Base-by-base conservation (phyloP, 805 yeast genomes). In the Candida rishiriensis region DNA sequence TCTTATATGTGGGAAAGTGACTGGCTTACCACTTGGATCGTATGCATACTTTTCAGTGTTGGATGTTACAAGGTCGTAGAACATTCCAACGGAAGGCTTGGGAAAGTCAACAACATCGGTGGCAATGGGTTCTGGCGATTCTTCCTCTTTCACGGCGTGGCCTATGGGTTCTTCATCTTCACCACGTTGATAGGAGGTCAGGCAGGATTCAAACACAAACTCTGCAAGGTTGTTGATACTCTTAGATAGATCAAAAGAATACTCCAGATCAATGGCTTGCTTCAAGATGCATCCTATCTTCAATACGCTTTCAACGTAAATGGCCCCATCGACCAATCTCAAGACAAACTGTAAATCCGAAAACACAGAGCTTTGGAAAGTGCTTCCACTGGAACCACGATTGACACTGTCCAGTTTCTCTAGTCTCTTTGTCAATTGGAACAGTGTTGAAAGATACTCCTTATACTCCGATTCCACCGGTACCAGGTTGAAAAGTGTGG, bases 41-140 rank as follows among this genome's bases (percentile, higher is more conserved):
- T 46, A 51, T 2, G 50, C 41, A n/a, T 39, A 34, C 15, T 37
- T 46, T 9, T 56, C 52, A 1, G 85, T 77, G 41, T 69, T 59
- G 12, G 71, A 67, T 0, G 82, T 72, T 34, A 80, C 69, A 2
- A 71, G 48, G 21, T 72, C 72, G 56, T 81, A 81, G 50, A 81
- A 80, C 12, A 69, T 47, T 1, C 63, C 47, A 28, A 59, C 64
- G 1, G 62, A 43, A 2, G 63, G 65, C 21, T 43, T 46, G 3
- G 44, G 21, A 29, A 29, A 13, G 10, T 35, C 41, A 18, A 37
- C 39, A 18, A 14, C 44, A 1, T 37, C 38, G 29, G 17, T 29
- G n/a, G n/a, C n/a, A n/a, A n/a, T n/a, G n/a, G n/a, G n/a, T n/a
- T n/a, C n/a, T n/a, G n/a, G n/a, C n/a, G n/a, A n/a, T n/a, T n/a